Conservation (phyloP, 2,329 filamentous ascomycete species). For the Ascochyta lentis region DNA sequence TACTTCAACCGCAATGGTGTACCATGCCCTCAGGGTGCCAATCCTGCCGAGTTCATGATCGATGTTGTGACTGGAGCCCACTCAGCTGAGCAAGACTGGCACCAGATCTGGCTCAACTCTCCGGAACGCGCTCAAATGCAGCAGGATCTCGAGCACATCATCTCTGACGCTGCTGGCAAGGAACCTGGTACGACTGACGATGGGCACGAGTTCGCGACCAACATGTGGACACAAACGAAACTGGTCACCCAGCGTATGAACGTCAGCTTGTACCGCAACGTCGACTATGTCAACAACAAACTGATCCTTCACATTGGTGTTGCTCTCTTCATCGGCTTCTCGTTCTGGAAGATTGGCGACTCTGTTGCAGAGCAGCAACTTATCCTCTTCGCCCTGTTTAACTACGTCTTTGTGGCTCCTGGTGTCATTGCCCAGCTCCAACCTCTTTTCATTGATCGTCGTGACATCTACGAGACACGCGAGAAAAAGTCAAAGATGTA, state of each 20-base stretch:
- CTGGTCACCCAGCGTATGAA: conserved; percentile 34
- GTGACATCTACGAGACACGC: conserved; percentile 63
- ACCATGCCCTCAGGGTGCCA: conserved; percentile 57
- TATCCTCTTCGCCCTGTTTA: conserved; percentile 57
- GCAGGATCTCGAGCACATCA: conserved; percentile 48
- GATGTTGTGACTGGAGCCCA: conserved; percentile 65
- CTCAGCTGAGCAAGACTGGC: conserved; percentile 35
- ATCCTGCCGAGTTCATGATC: conserved; percentile 76
- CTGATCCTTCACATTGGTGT: conserved; percentile 31
- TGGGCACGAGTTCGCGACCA: conserved; percentile 44
- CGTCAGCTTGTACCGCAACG: conserved; percentile 31
- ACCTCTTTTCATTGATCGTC: conserved; percentile 54
- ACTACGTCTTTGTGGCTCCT: conserved; percentile 53
- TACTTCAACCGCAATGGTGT: conserved; percentile 60
- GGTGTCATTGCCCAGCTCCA: conserved; percentile 51
- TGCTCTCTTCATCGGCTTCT: conserved; percentile 38
- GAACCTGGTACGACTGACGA: conserved; percentile 48
- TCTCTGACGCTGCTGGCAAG: conserved; percentile 48
- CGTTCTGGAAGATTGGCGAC: conserved; percentile 37
- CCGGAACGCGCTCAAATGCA: conserved; percentile 43
- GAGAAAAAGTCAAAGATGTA: conserved; percentile 72
- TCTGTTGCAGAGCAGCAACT: conserved; percentile 50
- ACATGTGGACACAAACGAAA: conserved; percentile 33
- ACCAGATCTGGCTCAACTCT: conserved; percentile 50
- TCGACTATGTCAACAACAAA: conserved; percentile 38